Conservation (phyloP, 805 yeast genomes). For the Kodamaea kaohsiungensis region DNA sequence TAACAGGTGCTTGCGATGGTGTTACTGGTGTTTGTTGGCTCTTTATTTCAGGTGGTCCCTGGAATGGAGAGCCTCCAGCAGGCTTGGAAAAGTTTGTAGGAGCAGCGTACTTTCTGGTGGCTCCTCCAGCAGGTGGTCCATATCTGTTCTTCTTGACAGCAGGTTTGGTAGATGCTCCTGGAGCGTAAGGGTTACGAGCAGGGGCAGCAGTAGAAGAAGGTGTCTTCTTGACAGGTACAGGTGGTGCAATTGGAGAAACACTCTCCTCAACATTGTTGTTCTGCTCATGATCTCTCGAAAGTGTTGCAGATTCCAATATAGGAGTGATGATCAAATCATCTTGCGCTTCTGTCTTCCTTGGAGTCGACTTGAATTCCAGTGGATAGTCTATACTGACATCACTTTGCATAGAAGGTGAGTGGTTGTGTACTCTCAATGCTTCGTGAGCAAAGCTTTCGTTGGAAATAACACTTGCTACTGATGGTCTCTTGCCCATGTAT, state of each 20-base stretch:
- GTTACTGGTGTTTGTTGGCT: background rate
- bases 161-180: constrained; percentile 19
- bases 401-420: constrained; percentile 33
- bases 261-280: background rate
- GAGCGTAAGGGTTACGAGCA: constrained; percentile 39
- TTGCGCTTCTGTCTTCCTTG: background rate
- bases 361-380: constrained; percentile 21
- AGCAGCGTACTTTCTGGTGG: constrained; percentile 12
- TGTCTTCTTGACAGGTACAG: constrained; percentile 15
- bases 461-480: constrained; percentile 22
- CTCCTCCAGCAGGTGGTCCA: constrained; percentile 22
- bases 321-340: background rate
- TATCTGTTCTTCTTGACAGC: constrained; percentile 23
- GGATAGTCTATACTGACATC: constrained; percentile 35
- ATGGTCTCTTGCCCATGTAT: constrained; percentile 18
- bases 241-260: constrained; percentile 9
- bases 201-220: constrained; percentile 5
- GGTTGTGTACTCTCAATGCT: constrained; percentile 14
- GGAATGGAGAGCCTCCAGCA: constrained; percentile 1
- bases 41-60: background rate
- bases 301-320: background rate
- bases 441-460: constrained; percentile 16
- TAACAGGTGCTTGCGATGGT: background rate
- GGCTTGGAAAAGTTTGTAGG: constrained; percentile 10
- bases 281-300: background rate